These are phyloP conservation scores for Lactarius pseudohatsudake DNA, from an alignment of 768 basidiomycete genomes.

Conservation along the genomic window DNA sequence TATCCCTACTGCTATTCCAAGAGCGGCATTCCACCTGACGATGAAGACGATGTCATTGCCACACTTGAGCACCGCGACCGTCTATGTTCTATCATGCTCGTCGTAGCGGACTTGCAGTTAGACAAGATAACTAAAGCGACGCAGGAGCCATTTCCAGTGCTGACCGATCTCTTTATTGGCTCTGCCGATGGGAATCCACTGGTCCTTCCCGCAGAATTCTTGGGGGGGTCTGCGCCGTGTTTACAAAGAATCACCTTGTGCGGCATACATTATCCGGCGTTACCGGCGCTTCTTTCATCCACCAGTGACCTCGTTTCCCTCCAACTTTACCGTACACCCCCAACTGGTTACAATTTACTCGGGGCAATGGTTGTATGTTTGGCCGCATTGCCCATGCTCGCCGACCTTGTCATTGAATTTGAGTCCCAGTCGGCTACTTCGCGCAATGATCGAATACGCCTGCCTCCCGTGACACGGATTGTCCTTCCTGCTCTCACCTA, in stretches of 20 bases:
- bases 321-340: too few species aligned
- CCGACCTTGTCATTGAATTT: background rate
- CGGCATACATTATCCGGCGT: constrained; percentile 46
- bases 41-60: background rate
- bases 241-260: constrained; percentile 56
- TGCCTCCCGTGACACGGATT: background rate
- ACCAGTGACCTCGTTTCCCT: background rate
- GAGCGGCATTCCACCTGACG: background rate
- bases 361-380: too few species aligned
- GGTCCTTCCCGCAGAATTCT: too few species aligned
- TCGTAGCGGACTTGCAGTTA: background rate
- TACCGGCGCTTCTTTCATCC: background rate
- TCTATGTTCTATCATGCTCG: background rate
- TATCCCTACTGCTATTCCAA: too few species aligned
- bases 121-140: background rate
- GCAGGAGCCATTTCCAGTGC: background rate
- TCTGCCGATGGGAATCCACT: too few species aligned
- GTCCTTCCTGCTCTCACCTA: background rate
- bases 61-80: background rate
- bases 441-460: background rate
- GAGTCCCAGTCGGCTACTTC: too few species aligned
- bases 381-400: too few species aligned
- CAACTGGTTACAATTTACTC: too few species aligned
- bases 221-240: constrained; percentile 74
- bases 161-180: too few species aligned